Evolutionary conservation across 208 protist genomes (phyloP).

Genomic region (Acanthamoeba polyphaga): DNA sequence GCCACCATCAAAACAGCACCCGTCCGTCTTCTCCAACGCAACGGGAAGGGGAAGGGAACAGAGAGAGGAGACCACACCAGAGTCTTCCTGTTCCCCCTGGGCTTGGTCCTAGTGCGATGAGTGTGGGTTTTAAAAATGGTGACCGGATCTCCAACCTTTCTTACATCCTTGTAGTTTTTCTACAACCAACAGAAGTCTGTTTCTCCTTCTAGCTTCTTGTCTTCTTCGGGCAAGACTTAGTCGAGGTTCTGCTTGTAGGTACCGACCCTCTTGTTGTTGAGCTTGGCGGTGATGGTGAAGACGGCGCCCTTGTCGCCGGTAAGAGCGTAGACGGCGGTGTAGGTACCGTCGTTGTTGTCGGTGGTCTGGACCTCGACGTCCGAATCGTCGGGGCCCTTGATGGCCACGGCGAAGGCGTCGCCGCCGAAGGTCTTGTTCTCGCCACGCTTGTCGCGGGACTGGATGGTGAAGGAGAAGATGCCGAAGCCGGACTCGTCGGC

Average conservation of each 20-base stretch:
- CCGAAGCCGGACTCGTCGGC: slow-evolving; percentile 79
- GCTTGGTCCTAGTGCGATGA: no score
- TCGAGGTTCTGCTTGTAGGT: slow-evolving; percentile 76
- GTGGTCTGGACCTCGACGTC: slow-evolving; percentile 79
- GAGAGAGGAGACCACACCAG: no score
- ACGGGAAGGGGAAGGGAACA: no score
- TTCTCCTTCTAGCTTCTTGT: no score
- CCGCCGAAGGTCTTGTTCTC: slow-evolving; percentile 82
- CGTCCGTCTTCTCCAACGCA: no score
- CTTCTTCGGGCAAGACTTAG: not conserved
- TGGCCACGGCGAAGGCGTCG: slow-evolving; percentile 82
- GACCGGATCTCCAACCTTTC: slow-evolving; percentile 17
- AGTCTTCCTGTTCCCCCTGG: no score
- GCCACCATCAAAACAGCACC: not conserved
- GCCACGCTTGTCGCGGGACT: slow-evolving; percentile 83
- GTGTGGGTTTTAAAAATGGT: not conserved
- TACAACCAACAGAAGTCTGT: not conserved
- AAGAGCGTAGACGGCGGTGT: slow-evolving; percentile 78
- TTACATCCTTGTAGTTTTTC: not conserved
- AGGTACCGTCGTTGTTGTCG: slow-evolving; percentile 80
- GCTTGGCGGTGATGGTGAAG: slow-evolving; percentile 74
- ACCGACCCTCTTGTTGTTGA: slow-evolving; percentile 75
- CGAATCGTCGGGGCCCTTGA: slow-evolving; percentile 81
- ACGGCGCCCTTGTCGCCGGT: slow-evolving; percentile 70
- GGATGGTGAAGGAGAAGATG: slow-evolving; percentile 85